phyloP scores from a whole-genome alignment of 495 filamentous ascomycete genomes.

The Aspergillus homomorphus region DNA sequence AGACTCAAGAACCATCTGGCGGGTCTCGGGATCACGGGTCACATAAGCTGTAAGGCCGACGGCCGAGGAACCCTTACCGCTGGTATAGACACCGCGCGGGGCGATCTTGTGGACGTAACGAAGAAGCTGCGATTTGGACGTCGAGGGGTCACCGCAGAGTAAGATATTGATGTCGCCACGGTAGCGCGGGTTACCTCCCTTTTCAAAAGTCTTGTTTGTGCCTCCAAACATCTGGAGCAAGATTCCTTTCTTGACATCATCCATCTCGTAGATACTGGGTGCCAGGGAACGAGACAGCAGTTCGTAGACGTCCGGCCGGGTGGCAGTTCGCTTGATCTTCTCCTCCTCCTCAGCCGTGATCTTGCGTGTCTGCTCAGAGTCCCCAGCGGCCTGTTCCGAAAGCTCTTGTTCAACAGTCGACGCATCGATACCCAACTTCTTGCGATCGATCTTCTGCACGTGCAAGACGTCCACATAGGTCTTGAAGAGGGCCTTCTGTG shows the following conservation, averaged over 20 bases:
- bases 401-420: slow-evolving; percentile 87
- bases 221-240: slow-evolving; percentile 94
- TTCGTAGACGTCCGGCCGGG: slow-evolving; percentile 86
- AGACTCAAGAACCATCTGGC: slow-evolving; percentile 93
- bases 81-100: slow-evolving; percentile 94
- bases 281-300: slow-evolving; percentile 88
- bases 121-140: slow-evolving; percentile 90
- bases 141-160: slow-evolving; percentile 94
- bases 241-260: slow-evolving; percentile 98
- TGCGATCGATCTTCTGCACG: slow-evolving; percentile 94
- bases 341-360: slow-evolving; percentile 87
- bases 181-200: slow-evolving; percentile 92
- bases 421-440: slow-evolving; percentile 84
- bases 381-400: slow-evolving; percentile 66
- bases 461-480: slow-evolving; percentile 95
- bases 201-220: slow-evolving; percentile 98
- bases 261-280: slow-evolving; percentile 95
- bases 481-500: slow-evolving; percentile 93
- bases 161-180: slow-evolving; percentile 97
- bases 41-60: slow-evolving; percentile 99
- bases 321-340: slow-evolving; percentile 79
- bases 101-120: slow-evolving; percentile 97
- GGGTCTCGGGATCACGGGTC: slow-evolving; percentile 89
- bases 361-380: slow-evolving; percentile 77
- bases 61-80: slow-evolving; percentile 93